Evolutionary conservation across 192 early-diverging fungal species (phyloP).

Genomic region (Backusella australiensis): DNA sequence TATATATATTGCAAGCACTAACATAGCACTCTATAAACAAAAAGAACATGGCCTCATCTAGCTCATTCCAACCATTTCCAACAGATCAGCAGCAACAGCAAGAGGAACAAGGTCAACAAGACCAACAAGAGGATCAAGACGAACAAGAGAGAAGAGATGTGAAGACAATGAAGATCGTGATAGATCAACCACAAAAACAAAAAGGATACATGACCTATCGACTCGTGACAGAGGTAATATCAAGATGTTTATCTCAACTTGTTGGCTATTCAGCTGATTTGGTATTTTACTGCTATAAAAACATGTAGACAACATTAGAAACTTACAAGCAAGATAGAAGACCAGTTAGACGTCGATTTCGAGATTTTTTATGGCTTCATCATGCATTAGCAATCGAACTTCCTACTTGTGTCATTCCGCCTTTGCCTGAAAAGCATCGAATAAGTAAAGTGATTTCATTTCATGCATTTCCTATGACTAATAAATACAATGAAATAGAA

Average conservation of each 20-base stretch:
- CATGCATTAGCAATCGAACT: constrained; percentile 70
- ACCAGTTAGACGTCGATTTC: constrained; percentile 86
- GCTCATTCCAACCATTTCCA: constrained; percentile 1
- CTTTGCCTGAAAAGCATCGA: constrained; percentile 90
- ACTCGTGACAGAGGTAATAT: constrained; percentile 12
- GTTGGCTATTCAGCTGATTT: not conserved
- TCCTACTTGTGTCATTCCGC: constrained; percentile 81
- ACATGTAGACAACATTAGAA: constrained; percentile 22
- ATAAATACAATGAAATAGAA: constrained; percentile 45
- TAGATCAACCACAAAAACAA: constrained; percentile 16
- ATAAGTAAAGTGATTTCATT: constrained; percentile 53
- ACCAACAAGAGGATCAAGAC: not conserved
- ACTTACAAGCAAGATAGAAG: constrained; percentile 29
- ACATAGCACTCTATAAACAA: not conserved
- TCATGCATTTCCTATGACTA: not conserved
- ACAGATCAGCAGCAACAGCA: not conserved
- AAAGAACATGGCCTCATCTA: not conserved
- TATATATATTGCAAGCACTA: not conserved
- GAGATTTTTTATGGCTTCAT: constrained; percentile 94
- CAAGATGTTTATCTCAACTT: not conserved
- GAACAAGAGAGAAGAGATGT: not conserved
- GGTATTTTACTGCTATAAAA: not conserved
- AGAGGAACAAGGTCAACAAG: not conserved
- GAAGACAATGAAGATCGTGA: constrained; percentile 4
- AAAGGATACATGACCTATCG: constrained; percentile 15